phyloP scores from a whole-genome alignment of 371 early-diverging fungal species.

The Mortierella sp. region DNA sequence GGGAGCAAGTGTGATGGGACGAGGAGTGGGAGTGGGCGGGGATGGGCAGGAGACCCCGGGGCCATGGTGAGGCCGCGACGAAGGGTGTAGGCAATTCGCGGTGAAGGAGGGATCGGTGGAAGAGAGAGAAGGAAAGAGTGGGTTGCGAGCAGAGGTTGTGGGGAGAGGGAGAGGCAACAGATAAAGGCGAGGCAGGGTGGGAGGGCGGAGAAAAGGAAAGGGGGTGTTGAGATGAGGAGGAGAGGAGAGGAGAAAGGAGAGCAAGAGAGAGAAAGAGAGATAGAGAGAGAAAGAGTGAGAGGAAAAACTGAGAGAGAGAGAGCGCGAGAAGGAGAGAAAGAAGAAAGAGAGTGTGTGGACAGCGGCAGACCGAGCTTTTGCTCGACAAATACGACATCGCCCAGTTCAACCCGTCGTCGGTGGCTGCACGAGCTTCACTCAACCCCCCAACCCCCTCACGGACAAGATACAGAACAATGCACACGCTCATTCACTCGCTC shows the following conservation, averaged over 20 bases:
- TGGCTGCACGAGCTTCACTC: no score
- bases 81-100: background rate
- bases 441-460: background rate
- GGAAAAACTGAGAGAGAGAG: background rate
- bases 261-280: background rate
- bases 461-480: no score
- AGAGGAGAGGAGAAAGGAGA: background rate
- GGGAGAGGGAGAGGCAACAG: conserved; percentile 2
- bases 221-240: background rate
- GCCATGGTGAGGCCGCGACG: no score
- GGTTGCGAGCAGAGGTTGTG: background rate
- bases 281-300: background rate
- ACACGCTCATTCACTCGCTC: no score
- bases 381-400: background rate
- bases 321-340: background rate
- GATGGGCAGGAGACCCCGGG: no score
- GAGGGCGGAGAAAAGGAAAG: background rate
- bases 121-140: background rate
- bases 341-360: background rate
- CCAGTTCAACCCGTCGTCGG: no score
- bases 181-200: background rate
- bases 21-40: background rate
- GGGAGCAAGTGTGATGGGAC: no score
- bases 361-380: background rate
- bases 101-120: background rate